Base-by-base conservation (phyloP, 1,139 yeast species). In the Meyerozyma sp. region DNA sequence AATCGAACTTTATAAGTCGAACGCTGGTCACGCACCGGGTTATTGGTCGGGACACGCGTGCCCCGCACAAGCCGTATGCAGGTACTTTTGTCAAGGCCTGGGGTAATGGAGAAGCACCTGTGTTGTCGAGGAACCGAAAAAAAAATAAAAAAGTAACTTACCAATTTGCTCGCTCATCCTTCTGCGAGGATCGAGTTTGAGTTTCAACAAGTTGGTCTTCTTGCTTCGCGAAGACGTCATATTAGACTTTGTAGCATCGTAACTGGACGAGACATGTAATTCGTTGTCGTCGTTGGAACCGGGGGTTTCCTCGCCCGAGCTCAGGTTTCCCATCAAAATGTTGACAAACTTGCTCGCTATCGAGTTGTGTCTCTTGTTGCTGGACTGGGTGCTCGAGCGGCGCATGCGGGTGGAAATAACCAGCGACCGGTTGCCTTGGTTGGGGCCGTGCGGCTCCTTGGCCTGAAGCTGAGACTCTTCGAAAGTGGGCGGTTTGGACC, bases 171-270 rank as follows among this genome's bases (percentile, higher is more conserved):
- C 67, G 41, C 66, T 62, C 44, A 51, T 50, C 50, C 68, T 53
- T 44, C 68, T 49, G 20, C 49, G 51, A 14, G 48, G 49, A 7
- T 40, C 45, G 42, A 42, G 45, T 32, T 50, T 54, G 25, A 52
- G 43, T 42, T 52, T 57, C 39, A 51, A 42, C 18, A 51, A 41
- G 42, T 50, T 54, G 42, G 48, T 57, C 40, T 53, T 51, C 35
- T 58, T 53, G 25, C 50, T 56, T 28, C 71, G 52, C 20, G 52
- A 51, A 11, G 49, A 49, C 10, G 75, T 68, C 64, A 67, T 57
- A 40, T 51, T 52, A 49, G 71, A 63, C 52, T 68, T 62, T 3
- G 77, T 70, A 48, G 69, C 75, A 47, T 72, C 77, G 51, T 51
- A 71, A 44, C 65, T 59, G 41, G 48, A 51, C 42, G 60, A 55